phyloP scores from a whole-genome alignment of 345 rosid genomes.

The Aegle marmelos region DNA sequence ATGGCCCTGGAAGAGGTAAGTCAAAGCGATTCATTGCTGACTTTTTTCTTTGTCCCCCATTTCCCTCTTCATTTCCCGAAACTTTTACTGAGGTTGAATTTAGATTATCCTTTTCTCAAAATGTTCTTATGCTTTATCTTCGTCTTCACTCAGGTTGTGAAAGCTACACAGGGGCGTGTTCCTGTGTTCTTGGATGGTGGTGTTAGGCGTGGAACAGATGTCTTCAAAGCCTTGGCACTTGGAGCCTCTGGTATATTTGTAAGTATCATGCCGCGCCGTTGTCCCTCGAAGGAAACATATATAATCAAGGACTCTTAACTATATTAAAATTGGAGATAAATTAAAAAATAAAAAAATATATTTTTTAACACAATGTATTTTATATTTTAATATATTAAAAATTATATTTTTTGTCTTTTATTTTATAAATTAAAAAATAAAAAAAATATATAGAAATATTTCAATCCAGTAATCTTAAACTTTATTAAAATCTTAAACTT shows the following conservation, averaged over 20 bases:
- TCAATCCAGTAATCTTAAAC: too few relatives aligned
- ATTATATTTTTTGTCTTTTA: too few relatives aligned
- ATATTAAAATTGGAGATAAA: too few relatives aligned
- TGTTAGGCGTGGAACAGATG: conserved; percentile 93
- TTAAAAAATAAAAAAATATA: too few relatives aligned
- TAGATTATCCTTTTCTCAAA: background rate
- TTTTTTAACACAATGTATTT: too few relatives aligned
- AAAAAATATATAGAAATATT: too few relatives aligned
- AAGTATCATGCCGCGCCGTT: conserved; percentile 22
- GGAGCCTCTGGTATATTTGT: conserved; percentile 95
- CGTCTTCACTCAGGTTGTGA: conserved; percentile 54
- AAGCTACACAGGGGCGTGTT: conserved; percentile 77
- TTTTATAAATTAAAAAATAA: too few relatives aligned
- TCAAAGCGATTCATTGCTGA: background rate
- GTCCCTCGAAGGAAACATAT: too few relatives aligned
- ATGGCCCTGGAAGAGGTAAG: conserved; percentile 83
- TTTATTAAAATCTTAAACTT: too few relatives aligned
- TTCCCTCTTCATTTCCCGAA: background rate
- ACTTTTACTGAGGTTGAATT: background rate
- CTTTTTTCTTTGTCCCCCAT: background rate
- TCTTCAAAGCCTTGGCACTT: conserved; percentile 88
- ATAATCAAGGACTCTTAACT: too few relatives aligned
- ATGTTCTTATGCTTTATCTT: background rate
- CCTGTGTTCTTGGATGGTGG: conserved; percentile 96
- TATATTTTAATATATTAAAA: too few relatives aligned